Evolutionary conservation across 2,329 filamentous ascomycete genomes (phyloP).

Genomic region (Apiospora kogelbergensis): DNA sequence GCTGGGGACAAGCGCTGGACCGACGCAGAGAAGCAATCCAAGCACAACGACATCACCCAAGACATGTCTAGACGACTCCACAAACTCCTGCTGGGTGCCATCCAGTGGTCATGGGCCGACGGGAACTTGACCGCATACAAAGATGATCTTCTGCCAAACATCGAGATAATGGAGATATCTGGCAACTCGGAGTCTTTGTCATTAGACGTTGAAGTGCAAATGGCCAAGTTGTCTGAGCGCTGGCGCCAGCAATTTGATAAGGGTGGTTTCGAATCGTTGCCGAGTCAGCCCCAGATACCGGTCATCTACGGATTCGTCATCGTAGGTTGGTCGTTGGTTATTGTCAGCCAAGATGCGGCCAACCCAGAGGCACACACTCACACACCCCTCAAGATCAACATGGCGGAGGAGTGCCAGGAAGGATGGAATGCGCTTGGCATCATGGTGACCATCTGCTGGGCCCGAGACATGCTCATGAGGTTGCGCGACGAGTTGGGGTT

Average conservation of each 20-base stretch:
- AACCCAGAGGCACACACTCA: slow-evolving; percentile 24
- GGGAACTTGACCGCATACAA: slow-evolving; percentile 21
- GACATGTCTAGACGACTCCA: slow-evolving; percentile 23
- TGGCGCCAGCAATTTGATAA: slow-evolving; percentile 21
- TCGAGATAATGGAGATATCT: slow-evolving; percentile 23
- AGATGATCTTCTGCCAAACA: slow-evolving; percentile 21
- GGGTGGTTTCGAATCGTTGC: background rate
- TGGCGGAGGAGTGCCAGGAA: slow-evolving; percentile 30
- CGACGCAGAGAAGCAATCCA: slow-evolving; percentile 8
- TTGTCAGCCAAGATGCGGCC: slow-evolving; percentile 30
- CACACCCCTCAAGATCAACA: slow-evolving; percentile 28
- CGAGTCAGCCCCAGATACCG: slow-evolving; percentile 17
- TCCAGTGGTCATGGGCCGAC: slow-evolving; percentile 28
- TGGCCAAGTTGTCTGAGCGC: slow-evolving; percentile 19
- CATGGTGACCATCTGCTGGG: slow-evolving; percentile 33
- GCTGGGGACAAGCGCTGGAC: slow-evolving; percentile 9
- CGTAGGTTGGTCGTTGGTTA: slow-evolving; percentile 29
- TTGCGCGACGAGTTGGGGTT: background rate
- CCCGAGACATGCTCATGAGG: slow-evolving; percentile 26
- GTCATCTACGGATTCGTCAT: slow-evolving; percentile 32
- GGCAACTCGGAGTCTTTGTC: slow-evolving; percentile 16
- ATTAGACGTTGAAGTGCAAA: slow-evolving; percentile 19
- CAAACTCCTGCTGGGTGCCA: slow-evolving; percentile 20
- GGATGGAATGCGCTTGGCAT: slow-evolving; percentile 34
- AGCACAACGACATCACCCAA: slow-evolving; percentile 7